Base-by-base conservation (phyloP, 768 basidiomycete species). In the Lyophyllum semitale region DNA sequence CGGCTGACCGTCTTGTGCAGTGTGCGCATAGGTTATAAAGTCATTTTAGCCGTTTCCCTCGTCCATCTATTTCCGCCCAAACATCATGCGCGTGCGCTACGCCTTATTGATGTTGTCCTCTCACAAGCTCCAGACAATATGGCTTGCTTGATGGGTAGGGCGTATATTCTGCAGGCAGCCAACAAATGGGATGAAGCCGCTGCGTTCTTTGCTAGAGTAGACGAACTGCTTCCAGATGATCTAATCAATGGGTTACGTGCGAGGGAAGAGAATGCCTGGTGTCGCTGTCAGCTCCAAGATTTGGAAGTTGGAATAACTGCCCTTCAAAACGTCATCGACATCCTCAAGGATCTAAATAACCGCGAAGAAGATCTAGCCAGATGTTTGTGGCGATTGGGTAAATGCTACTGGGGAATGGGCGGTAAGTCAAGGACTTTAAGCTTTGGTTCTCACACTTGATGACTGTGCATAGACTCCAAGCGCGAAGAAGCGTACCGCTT, bases 1-100 rank as follows among this genome's bases (percentile, higher is more conserved):
- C 35, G 41, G 2, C 11, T 33, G 25, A 25, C 26, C 29, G 27
- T 8, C 40, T 22, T 23, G 29, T 51, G n/a, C 53, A 95, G 93
- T 48, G 80, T 80, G 12, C 77, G 77, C 43, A 81, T 82, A 45
- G 84, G 84, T 3, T 83, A 97, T 65, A 85, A 93, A 55, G 78
- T 85, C 11, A 76, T 78, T 4, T 78, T 96, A 12, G 88, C 85
- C 2, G 87, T 84, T 0, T 84, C 91, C 4, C 78, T 97, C 15
- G 89, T 93, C 3, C 89, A 97, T 64, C 77, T 90, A 46, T 92
- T 84, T 68, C 86, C 95, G 26, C 96, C 96, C 0, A 95, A 95
- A 63, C 89, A 98, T 62, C 96, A 98, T 66, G 61, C 74, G 11
- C 84, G 88, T 48, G 96, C 97, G 1, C 73, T 88, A 23, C 73